Evolutionary conservation across 768 basidiomycete genomes (phyloP), one percentile per base, ranked within the genome.

Genomic region (Boletus barrowsii): DNA sequence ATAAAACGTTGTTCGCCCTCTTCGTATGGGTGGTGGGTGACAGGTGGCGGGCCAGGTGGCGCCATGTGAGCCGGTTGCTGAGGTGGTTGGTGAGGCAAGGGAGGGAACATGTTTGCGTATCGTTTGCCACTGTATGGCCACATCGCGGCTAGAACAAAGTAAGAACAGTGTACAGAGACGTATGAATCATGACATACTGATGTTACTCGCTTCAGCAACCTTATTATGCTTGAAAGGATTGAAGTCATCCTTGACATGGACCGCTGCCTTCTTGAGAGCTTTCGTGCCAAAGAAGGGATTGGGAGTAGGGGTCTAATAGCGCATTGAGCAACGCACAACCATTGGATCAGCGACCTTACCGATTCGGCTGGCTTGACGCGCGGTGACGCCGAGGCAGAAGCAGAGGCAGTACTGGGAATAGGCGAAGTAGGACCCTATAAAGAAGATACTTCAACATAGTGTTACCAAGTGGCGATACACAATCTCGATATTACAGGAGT

Each of bases 231-330:
- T 92, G 83, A 96, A 97, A 15, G 96, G 94, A 69, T 95, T 97
- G 68, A 99, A 99, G 67, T 98, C 96, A 62, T 97, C 93, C 74
- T 96, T 92, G 71, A 96, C 82, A 67, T 92, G 88, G 35, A 95
- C 87, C 4, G 79, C 65, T 50, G 78, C 80, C 73, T 88, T 90
- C 79, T 93, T 93, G 68, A 85, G 81, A 18, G 76, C 68, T 35
- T 88, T 86, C 30, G 83, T 77, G 30, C 93, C 90, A 65, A 97
- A 98, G 86, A 98, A 98, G 17, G 92, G 87, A 66, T 97, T 91
- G 32, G 85, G 83, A 10, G 79, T 70, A 24, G 81, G 54, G 46
- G 72, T 62, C 76, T 79, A 46, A 11, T 51, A 56, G 35, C 33
- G 52, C 57, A 42, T 55, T 58, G 50, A 63, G 47, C 39, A 46